phyloP scores from a whole-genome alignment of 495 filamentous ascomycete genomes.

The Penicillium fimorum region DNA sequence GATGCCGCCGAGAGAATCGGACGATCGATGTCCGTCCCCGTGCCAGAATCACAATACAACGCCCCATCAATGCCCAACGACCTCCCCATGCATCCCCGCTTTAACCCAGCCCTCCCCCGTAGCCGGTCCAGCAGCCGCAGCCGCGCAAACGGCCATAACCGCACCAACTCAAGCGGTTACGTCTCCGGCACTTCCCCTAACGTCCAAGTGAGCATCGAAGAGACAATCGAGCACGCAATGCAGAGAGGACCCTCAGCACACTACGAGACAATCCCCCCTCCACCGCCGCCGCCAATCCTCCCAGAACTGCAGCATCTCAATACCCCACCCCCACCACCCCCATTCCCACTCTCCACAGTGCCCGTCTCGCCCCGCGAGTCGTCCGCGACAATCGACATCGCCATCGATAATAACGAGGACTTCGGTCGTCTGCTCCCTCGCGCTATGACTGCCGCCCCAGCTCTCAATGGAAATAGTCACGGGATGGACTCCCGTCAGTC shows the following conservation, averaged over 20 bases:
- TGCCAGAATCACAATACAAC: slow-evolving; percentile 53
- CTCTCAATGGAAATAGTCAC: slow-evolving; percentile 21
- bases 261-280: slow-evolving; percentile 63
- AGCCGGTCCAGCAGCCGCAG: slow-evolving; percentile 47
- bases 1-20: slow-evolving; percentile 54
- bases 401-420: slow-evolving; percentile 63
- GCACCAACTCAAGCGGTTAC: slow-evolving; percentile 30
- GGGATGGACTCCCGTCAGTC: slow-evolving; percentile 19
- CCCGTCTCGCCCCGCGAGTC: slow-evolving; percentile 43
- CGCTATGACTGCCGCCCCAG: slow-evolving; percentile 43
- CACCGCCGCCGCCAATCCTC: slow-evolving; percentile 63
- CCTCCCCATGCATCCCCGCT: slow-evolving; percentile 56
- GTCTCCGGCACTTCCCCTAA: slow-evolving; percentile 33
- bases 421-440: slow-evolving; percentile 38
- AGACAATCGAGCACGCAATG: slow-evolving; percentile 53
- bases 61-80: slow-evolving; percentile 42
- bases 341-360: slow-evolving; percentile 27
- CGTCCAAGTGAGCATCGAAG: slow-evolving; percentile 61
- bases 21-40: slow-evolving; percentile 72
- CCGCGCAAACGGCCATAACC: slow-evolving; percentile 41
- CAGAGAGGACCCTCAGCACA: slow-evolving; percentile 35
- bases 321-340: slow-evolving; percentile 61
- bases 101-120: slow-evolving; percentile 52
- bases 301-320: slow-evolving; percentile 85
- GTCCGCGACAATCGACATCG: slow-evolving; percentile 66